phyloP scores from a whole-genome alignment of 2,329 filamentous ascomycete genomes.

The Trichophyton benhamiae region DNA sequence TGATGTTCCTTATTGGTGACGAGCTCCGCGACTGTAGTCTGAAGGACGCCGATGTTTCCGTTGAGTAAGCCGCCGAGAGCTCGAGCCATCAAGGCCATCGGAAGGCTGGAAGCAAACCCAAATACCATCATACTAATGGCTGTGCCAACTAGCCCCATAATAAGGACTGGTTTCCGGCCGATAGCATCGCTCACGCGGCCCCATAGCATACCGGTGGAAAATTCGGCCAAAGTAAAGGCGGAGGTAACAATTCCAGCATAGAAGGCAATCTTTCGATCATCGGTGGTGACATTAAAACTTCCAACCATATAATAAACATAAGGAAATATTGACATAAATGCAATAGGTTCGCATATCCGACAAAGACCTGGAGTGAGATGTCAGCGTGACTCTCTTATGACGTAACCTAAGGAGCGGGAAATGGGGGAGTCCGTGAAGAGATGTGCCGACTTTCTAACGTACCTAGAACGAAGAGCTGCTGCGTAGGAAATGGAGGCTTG shows the following conservation, averaged over 20 bases:
- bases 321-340: slow-evolving; percentile 98
- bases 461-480: slow-evolving; percentile 47
- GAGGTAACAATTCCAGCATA: slow-evolving; percentile 96
- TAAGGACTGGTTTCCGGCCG: slow-evolving; percentile 81
- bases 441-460: slow-evolving; percentile 17
- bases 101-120: slow-evolving; percentile 73
- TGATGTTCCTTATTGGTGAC: slow-evolving; percentile 90
- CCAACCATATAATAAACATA: slow-evolving; percentile 98
- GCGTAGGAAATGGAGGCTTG: slow-evolving; percentile 42
- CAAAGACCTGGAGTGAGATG: slow-evolving; percentile 54
- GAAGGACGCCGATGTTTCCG: slow-evolving; percentile 89
- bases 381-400: slow-evolving; percentile 10
- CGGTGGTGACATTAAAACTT: slow-evolving; percentile 72
- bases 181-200: slow-evolving; percentile 82
- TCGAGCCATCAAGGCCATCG: slow-evolving; percentile 72
- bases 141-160: slow-evolving; percentile 81
- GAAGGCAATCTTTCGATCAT: slow-evolving; percentile 68
- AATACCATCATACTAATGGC: slow-evolving; percentile 87
- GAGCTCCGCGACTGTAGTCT: slow-evolving; percentile 89
- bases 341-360: slow-evolving; percentile 95
- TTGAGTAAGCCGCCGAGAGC: slow-evolving; percentile 85
- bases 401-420: neutral
- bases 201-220: slow-evolving; percentile 85
- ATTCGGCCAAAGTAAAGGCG: slow-evolving; percentile 90
- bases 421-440: neutral